Evolutionary conservation across 192 early-diverging fungal genomes (phyloP).

Genomic region (Polychytrium aggregatum): DNA sequence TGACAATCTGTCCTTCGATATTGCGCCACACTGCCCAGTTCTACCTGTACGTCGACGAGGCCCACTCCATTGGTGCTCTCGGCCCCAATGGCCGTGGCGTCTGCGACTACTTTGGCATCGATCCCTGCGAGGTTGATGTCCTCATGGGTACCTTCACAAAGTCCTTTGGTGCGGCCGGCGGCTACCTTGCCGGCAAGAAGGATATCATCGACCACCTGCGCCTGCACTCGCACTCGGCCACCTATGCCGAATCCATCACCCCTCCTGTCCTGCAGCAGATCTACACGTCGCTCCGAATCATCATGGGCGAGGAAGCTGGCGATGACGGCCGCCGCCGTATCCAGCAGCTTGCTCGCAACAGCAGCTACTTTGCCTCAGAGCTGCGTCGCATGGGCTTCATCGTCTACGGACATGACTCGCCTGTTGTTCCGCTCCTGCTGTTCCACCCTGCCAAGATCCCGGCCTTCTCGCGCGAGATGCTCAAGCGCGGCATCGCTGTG

Average conservation of each 20-base stretch:
- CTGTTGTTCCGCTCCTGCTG: constrained; percentile 83
- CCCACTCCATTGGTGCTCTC: constrained; percentile 90
- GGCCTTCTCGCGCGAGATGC: constrained; percentile 87
- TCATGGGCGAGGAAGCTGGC: constrained; percentile 83
- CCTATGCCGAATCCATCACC: constrained; percentile 87
- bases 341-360: constrained; percentile 76
- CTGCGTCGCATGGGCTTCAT: constrained; percentile 87
- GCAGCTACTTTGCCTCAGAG: constrained; percentile 68
- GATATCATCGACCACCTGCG: constrained; percentile 70
- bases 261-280: constrained; percentile 83
- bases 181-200: constrained; percentile 76
- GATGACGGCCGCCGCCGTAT: constrained; percentile 72
- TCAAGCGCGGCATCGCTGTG: constrained; percentile 81
- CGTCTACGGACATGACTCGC: constrained; percentile 78
- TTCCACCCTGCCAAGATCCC: constrained; percentile 94
- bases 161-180: constrained; percentile 93
- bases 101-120: constrained; percentile 90
- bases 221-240: constrained; percentile 62
- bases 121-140: constrained; percentile 82
- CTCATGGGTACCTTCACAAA: constrained; percentile 98
- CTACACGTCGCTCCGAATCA: constrained; percentile 78
- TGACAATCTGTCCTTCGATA: no score
- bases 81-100: constrained; percentile 89
- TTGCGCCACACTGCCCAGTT: constrained; percentile 51
- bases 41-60: constrained; percentile 94